Base-by-base conservation (phyloP, 2,329 filamentous ascomycete species). In the Fusarium sp. region DNA sequence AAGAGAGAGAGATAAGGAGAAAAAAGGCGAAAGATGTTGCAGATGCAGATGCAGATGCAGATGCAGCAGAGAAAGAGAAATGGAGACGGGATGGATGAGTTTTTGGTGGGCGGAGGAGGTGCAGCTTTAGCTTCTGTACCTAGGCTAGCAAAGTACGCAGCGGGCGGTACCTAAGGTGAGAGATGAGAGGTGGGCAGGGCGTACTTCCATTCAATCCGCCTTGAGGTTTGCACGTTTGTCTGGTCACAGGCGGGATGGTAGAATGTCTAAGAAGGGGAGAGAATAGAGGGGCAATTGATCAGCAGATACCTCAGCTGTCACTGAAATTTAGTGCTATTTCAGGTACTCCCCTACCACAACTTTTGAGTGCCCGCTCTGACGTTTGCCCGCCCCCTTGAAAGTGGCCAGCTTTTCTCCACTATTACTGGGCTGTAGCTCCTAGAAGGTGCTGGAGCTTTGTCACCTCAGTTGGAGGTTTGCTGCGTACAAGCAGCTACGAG, bases 231-330 rank as follows among this genome's bases (percentile, higher is more conserved):
- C 67, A 61, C 67, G 67, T 61, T 74, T 72, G 67, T 35, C 67
- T 74, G 62, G 67, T 63, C 69, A 67, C 63, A 68, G 68, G 49
- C 56, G 58, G 63, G 58, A 71, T 60, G 50, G 59, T 72, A 80
- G 83, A 85, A 85, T 78, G 81, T 82, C 78, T 80, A 80, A 84
- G 83, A 85, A 85, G 65, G 65, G 56, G 59, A 81, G 80, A 77
- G 76, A 83, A 83, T 83, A 82, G 73, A 75, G 74, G 73, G 71
- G 74, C 69, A 72, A 25, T 46, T 68, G 75, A 76, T 78, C 60
- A 53, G 28, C 40, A 30, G 66, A 47, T 77, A 78, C 77, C 43
- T 75, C 49, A 16, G 4, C 9, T 43, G 13, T 32, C 12, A 7
- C 9, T 7, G 1, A 15, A 30, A 5, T 23, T 12, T 10, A 6